Evolutionary conservation across 2,329 filamentous ascomycete genomes (phyloP).

Genomic region (Periconia digitata): DNA sequence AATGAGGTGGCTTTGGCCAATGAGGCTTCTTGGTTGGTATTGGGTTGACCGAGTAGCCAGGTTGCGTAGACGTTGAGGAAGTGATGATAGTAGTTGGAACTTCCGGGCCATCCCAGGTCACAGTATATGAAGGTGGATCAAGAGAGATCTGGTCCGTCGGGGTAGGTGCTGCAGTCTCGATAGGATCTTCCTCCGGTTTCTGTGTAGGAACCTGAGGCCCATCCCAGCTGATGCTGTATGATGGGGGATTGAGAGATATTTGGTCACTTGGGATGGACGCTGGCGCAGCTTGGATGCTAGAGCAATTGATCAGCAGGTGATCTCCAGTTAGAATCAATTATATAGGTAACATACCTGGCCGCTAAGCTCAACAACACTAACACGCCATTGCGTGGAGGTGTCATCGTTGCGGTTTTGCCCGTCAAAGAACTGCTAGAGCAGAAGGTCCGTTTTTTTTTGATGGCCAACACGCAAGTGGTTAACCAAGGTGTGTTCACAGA

Average conservation of each 20-base stretch:
- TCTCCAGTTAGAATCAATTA: background rate
- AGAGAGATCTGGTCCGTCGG: conserved; percentile 20
- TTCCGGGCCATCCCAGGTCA: conserved; percentile 15
- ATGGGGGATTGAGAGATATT: conserved; percentile 17
- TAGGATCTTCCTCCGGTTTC: background rate
- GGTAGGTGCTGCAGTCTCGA: conserved; percentile 5
- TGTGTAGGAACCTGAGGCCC: background rate
- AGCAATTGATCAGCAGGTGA: conserved; percentile 5
- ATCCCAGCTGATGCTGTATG: conserved; percentile 13
- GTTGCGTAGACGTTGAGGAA: conserved; percentile 11
- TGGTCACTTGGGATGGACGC: conserved; percentile 21
- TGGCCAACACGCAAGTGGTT: background rate
- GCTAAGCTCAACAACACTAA: conserved; percentile 29
- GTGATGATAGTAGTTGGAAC: conserved; percentile 3
- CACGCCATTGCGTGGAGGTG: conserved; percentile 23
- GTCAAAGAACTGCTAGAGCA: conserved; percentile 5
- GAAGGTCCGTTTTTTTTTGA: background rate
- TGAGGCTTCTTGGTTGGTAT: conserved; percentile 9
- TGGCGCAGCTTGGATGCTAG: conserved; percentile 23
- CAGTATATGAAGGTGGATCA: conserved; percentile 15
- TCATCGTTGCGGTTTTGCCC: conserved; percentile 18
- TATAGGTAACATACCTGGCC: conserved; percentile 19
- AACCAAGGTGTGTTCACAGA: conserved; percentile 6
- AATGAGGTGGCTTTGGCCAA: conserved; percentile 5
- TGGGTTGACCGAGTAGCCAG: conserved; percentile 12